A percentile compares a stretch with the other conserved stretches of the same genome.
phyloP scores from a whole-genome alignment of 2,329 filamentous ascomycete species.

The Aspergillus nomiae region DNA sequence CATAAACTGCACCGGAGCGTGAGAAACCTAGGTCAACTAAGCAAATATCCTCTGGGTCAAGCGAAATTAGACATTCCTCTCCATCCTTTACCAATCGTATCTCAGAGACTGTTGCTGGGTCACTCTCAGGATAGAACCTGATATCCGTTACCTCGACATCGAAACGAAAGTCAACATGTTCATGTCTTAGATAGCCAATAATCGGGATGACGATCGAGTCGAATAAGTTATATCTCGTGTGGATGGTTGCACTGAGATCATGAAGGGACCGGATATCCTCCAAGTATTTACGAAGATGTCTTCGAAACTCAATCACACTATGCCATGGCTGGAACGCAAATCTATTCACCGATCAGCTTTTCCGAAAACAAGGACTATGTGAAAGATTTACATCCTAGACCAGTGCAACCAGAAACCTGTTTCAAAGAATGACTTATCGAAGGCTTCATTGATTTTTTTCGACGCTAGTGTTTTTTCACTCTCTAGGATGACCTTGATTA shows the following conservation, averaged over 20 bases:
- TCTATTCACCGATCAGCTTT: slow-evolving; percentile 4
- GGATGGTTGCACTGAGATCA: background rate
- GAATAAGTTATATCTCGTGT: background rate
- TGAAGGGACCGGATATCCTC: background rate
- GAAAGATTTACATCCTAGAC: slow-evolving; percentile 21
- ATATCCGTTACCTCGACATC: background rate
- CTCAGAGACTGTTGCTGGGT: background rate
- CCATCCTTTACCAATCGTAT: background rate
- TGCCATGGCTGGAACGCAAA: slow-evolving; percentile 23
- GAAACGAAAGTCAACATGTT: background rate
- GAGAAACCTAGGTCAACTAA: background rate
- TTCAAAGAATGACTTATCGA: slow-evolving; percentile 22
- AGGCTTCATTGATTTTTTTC: slow-evolving; percentile 33
- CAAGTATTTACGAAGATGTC: slow-evolving; percentile 18
- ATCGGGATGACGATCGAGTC: background rate
- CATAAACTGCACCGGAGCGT: background rate
- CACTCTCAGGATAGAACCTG: background rate
- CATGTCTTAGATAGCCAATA: background rate
- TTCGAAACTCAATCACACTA: slow-evolving; percentile 19
- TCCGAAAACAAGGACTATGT: background rate
- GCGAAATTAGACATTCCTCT: background rate
- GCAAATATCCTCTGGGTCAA: background rate
- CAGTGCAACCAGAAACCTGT: slow-evolving; percentile 28
- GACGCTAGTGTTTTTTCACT: slow-evolving; percentile 26
- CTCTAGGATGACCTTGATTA: slow-evolving; percentile 20